Percentiles rank a stretch among this genome's conserved stretches.
Conservation (phyloP, 768 basidiomycete species). For the Tylopilus rubrobrunneus region DNA sequence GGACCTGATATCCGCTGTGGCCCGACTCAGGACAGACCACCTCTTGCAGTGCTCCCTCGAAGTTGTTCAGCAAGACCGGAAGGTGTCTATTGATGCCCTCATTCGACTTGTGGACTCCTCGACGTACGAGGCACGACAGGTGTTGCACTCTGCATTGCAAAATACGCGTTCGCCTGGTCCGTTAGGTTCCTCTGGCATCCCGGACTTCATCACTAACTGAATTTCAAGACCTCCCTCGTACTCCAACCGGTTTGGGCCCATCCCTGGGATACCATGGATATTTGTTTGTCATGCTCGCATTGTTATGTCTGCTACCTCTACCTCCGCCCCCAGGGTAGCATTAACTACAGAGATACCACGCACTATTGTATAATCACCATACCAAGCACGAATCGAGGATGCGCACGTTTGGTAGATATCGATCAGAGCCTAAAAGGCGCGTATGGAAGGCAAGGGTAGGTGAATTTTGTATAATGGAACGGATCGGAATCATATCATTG, state of each 20-base stretch:
- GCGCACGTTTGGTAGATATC: neutral
- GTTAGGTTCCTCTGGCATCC: constrained; percentile 19
- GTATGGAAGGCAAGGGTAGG: too few relatives aligned
- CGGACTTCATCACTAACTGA: constrained; percentile 3
- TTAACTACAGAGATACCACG: constrained; percentile 18
- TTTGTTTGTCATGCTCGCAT: neutral
- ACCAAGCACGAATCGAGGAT: constrained; percentile 8
- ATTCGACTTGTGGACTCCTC: constrained; percentile 68
- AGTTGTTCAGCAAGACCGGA: constrained; percentile 69
- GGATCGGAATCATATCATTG: too few relatives aligned
- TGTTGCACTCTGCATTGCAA: constrained; percentile 59
- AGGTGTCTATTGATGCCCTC: constrained; percentile 72
- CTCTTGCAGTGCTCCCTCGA: constrained; percentile 63
- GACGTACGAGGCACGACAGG: constrained; percentile 65
- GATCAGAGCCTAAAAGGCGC: too few relatives aligned
- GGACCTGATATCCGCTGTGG: too few relatives aligned
- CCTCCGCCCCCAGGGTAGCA: constrained; percentile 4
- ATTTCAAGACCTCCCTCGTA: constrained; percentile 41
- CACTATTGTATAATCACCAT: constrained; percentile 17
- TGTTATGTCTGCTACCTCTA: neutral
- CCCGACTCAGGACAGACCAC: constrained; percentile 68
- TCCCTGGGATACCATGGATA: constrained; percentile 9
- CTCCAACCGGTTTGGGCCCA: constrained; percentile 19
- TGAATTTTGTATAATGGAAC: too few relatives aligned
- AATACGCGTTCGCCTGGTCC: constrained; percentile 57